A percentile compares a stretch with the other conserved stretches of the same genome.
phyloP scores from a whole-genome alignment of 768 basidiomycete species.

The Cystobasidium tubakii region DNA sequence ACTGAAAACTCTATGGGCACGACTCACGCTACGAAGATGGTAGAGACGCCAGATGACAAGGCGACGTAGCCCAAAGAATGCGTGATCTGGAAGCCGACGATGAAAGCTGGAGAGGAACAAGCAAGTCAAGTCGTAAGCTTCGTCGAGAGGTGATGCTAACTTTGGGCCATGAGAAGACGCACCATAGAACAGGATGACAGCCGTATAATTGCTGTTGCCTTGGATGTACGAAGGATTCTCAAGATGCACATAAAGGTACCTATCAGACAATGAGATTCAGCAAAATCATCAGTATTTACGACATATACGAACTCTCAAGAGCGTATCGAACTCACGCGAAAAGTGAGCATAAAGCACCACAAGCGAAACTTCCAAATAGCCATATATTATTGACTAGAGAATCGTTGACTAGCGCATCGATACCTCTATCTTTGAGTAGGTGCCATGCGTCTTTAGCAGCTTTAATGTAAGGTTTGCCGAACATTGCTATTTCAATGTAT shows the following conservation, averaged over 20 bases:
- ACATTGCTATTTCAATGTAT: slow-evolving; percentile 40
- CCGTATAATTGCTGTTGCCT: slow-evolving; percentile 26
- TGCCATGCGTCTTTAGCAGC: slow-evolving; percentile 46
- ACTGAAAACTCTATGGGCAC: neutral
- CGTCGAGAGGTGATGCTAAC: too few species aligned
- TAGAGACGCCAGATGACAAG: slow-evolving; percentile 39
- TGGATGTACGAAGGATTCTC: slow-evolving; percentile 38
- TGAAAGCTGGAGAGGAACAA: slow-evolving; percentile 35
- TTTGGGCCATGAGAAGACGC: too few species aligned
- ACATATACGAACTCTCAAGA: too few species aligned
- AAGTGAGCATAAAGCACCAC: slow-evolving; percentile 13
- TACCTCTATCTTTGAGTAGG: slow-evolving; percentile 45
- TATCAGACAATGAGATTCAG: slow-evolving; percentile 39
- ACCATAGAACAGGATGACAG: slow-evolving; percentile 33
- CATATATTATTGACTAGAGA: slow-evolving; percentile 45
- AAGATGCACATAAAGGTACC: slow-evolving; percentile 33
- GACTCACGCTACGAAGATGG: slow-evolving; percentile 39
- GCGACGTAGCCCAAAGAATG: slow-evolving; percentile 43
- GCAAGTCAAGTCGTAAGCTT: neutral
- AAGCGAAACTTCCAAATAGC: slow-evolving; percentile 30
- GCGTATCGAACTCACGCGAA: slow-evolving; percentile 18
- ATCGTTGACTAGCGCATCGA: slow-evolving; percentile 46
- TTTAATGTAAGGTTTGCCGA: slow-evolving; percentile 44
- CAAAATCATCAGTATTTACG: slow-evolving; percentile 36
- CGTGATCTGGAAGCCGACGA: slow-evolving; percentile 44